These are phyloP conservation scores for Cercis canadensis DNA, from an alignment of 306 rosid genomes.

Conservation along the genomic window DNA sequence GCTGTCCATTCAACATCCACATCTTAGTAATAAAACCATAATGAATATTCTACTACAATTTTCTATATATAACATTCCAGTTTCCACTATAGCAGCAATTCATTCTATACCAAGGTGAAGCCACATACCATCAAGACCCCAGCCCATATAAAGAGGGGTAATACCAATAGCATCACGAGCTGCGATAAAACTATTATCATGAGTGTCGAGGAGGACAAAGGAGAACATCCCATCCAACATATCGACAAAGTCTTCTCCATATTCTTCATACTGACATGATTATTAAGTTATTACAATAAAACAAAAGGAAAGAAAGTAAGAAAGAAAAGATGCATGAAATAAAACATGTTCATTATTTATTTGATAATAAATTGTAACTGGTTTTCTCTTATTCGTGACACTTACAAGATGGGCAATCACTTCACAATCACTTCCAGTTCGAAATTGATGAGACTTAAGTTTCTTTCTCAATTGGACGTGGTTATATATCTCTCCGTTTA, in stretches of 20 bases:
- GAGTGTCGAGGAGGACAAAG: slow-evolving; percentile 90
- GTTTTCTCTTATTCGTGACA: slow-evolving; percentile 32
- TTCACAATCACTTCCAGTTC: slow-evolving; percentile 97
- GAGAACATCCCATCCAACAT: slow-evolving; percentile 98
- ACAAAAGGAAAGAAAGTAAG: slow-evolving; percentile 7
- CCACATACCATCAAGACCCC: slow-evolving; percentile 96
- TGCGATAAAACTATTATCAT: slow-evolving; percentile 78
- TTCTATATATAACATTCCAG: neutral
- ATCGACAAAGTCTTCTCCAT: slow-evolving; percentile 89
- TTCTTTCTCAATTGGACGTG: slow-evolving; percentile 69
- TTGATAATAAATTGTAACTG: slow-evolving; percentile 3
- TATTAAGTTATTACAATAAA: slow-evolving; percentile 19
- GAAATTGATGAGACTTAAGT: slow-evolving; percentile 76
- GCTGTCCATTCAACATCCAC: neutral
- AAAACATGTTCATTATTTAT: slow-evolving; percentile 6
- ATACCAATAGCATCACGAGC: slow-evolving; percentile 97
- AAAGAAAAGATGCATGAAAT: neutral
- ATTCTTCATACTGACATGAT: slow-evolving; percentile 82
- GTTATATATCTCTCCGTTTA: slow-evolving; percentile 98
- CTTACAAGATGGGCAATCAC: slow-evolving; percentile 98
- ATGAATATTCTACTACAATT: neutral
- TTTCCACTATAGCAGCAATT: neutral
- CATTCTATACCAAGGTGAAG: slow-evolving; percentile 10
- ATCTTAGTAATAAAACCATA: neutral
- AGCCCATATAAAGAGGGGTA: slow-evolving; percentile 91